phyloP scores from a whole-genome alignment of 768 basidiomycete species.

The Kwoniella sp. region DNA sequence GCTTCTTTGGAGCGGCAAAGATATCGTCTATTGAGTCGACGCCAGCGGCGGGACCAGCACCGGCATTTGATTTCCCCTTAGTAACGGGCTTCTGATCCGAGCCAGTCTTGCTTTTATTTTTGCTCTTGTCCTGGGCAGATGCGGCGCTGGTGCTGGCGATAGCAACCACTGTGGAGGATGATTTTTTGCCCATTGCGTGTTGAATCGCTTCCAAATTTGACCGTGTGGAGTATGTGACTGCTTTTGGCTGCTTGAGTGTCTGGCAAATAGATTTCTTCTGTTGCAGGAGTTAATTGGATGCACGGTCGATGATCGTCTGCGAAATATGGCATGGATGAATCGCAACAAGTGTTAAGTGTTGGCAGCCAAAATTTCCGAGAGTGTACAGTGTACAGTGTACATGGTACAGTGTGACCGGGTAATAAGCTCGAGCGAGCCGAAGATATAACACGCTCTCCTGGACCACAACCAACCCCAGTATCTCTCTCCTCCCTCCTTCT shows the following conservation, averaged over 20 bases:
- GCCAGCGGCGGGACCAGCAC: not conserved
- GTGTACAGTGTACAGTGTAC: no score
- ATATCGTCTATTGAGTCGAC: slow-evolving; percentile 24
- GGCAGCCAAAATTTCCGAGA: not conserved
- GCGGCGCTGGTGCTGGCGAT: not conserved
- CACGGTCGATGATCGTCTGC: no score
- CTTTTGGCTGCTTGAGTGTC: no score
- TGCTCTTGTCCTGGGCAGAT: not conserved
- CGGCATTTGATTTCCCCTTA: not conserved
- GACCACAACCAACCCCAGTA: not conserved
- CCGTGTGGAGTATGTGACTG: no score
- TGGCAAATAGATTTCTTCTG: no score
- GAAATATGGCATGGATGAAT: no score
- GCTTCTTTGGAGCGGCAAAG: slow-evolving; percentile 23
- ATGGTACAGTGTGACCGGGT: no score
- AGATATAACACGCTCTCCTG: not conserved
- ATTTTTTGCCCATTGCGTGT: slow-evolving; percentile 18
- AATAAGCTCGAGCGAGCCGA: not conserved
- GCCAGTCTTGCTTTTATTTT: not conserved
- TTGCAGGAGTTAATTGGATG: no score
- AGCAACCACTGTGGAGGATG: slow-evolving; percentile 5
- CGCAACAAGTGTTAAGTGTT: no score
- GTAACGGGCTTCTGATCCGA: not conserved
- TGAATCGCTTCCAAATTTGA: no score
- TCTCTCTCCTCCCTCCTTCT: not conserved